Evolutionary conservation across 768 basidiomycete species (phyloP).

Genomic region (Boletus tylopilopsis): DNA sequence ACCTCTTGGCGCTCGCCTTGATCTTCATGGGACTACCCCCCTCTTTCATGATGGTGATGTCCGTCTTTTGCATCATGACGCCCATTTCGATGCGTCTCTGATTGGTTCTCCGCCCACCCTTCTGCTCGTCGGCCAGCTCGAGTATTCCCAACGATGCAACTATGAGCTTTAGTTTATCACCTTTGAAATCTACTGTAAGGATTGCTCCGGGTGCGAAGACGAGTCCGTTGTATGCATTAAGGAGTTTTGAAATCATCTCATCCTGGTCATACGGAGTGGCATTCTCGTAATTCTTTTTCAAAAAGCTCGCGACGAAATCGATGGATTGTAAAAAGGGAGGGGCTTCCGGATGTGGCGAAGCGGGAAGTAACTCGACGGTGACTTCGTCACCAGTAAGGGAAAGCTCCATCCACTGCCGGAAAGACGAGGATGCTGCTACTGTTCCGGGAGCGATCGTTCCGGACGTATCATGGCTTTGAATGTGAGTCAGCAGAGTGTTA

Average conservation of each 20-base stretch:
- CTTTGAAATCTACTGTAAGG: slow-evolving; percentile 85
- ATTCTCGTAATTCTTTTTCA: slow-evolving; percentile 49
- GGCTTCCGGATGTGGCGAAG: slow-evolving; percentile 46
- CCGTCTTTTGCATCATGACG: slow-evolving; percentile 88
- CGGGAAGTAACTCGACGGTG: slow-evolving; percentile 56
- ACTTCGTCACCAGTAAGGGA: slow-evolving; percentile 75
- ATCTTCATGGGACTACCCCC: slow-evolving; percentile 79
- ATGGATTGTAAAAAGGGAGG: slow-evolving; percentile 71
- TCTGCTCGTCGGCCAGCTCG: slow-evolving; percentile 62
- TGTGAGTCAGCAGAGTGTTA: slow-evolving; percentile 25
- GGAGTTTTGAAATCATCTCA: slow-evolving; percentile 73
- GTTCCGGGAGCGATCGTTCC: slow-evolving; percentile 62
- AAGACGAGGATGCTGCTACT: slow-evolving; percentile 73
- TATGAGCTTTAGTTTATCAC: slow-evolving; percentile 70
- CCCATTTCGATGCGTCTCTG: slow-evolving; percentile 47
- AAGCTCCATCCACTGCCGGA: slow-evolving; percentile 88
- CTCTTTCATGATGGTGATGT: slow-evolving; percentile 85
- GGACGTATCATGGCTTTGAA: slow-evolving; percentile 70
- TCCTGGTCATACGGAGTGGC: slow-evolving; percentile 80
- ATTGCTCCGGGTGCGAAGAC: slow-evolving; percentile 67
- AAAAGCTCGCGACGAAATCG: slow-evolving; percentile 76
- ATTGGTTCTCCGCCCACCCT: slow-evolving; percentile 36
- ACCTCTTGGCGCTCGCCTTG: slow-evolving; percentile 91
- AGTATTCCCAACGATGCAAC: slow-evolving; percentile 58
- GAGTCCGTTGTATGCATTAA: slow-evolving; percentile 69